Conservation (phyloP, 2,329 filamentous ascomycete species). For the Colletotrichum musae region DNA sequence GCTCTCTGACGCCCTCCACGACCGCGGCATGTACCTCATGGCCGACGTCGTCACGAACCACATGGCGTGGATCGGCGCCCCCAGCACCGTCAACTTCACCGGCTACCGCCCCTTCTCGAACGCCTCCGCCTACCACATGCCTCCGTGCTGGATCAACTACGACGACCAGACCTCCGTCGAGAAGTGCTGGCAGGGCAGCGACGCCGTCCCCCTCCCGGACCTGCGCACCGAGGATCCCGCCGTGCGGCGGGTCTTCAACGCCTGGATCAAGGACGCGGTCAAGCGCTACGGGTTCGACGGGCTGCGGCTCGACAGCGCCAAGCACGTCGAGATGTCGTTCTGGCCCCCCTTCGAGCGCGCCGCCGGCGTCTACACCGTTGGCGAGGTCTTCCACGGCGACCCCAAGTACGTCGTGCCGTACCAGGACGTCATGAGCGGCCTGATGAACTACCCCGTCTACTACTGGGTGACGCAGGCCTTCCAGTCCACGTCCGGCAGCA, state of each 20-base stretch:
- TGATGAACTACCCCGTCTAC: constrained; percentile 73
- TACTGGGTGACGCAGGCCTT: constrained; percentile 57
- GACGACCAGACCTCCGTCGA: constrained; percentile 62
- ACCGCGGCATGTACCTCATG: constrained; percentile 70
- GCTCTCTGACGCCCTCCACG: constrained; percentile 69
- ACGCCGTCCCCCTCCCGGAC: constrained; percentile 73
- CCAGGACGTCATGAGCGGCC: constrained; percentile 67
- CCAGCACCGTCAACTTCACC: constrained; percentile 60
- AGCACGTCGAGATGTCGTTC: constrained; percentile 73
- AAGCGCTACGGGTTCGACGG: constrained; percentile 74
- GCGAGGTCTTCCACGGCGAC: constrained; percentile 72
- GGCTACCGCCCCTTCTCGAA: constrained; percentile 63
- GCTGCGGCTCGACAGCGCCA: constrained; percentile 73
- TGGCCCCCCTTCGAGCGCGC: constrained; percentile 67
- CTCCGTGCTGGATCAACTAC: constrained; percentile 72
- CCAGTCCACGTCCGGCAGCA: constrained; percentile 46
- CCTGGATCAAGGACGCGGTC: constrained; percentile 73
- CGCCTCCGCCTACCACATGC: constrained; percentile 69
- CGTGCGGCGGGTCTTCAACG: constrained; percentile 65
- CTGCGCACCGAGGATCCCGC: constrained; percentile 67
- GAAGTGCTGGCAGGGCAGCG: constrained; percentile 61
- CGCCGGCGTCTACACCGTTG: constrained; percentile 71
- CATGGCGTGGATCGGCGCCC: constrained; percentile 58
- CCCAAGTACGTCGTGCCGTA: constrained; percentile 67
- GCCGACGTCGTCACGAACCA: constrained; percentile 74